Evolutionary conservation across 2,329 filamentous ascomycete species (phyloP), one percentile per base, ranked within the genome.

Genomic region (Bipolaris zeicola): DNA sequence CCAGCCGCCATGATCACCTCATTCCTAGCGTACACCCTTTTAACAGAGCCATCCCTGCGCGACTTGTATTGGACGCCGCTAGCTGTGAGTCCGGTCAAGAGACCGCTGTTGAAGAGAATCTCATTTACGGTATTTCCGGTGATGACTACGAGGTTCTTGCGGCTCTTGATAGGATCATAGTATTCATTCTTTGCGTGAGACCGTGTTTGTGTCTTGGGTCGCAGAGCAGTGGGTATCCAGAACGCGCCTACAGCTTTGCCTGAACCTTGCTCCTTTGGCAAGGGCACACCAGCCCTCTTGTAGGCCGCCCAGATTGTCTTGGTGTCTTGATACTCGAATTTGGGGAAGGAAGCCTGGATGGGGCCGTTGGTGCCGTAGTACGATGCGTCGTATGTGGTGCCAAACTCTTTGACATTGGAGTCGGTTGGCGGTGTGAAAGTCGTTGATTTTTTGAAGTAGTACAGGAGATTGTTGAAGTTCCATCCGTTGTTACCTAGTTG

Each of bases 1-100:
- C 79, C 82, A 0, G 87, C 87, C 0, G 85, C 85, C 2, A 89
- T 70, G 36, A 89, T 81, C 7, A 88, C 80, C 60, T 89, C 87
- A 14, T 55, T 60, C 13, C 47, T 60, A 1, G 70, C 69, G n/a
- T 60, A 67, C 11, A 68, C 67, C 36, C 59, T 45, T 7, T 62
- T 64, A 6, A 64, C 45, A 0, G 65, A 62, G 5, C 61, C 57
- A 47, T 66, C 65, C 3, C 49, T 51, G 1, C 63, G 60, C 2
- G 65, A 67, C n/a, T 57, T 59, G 26, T 57, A 66, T 41, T 68
- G 61, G 3, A 68, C 60, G 1, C 66, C 66, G n/a, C 50, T 67
- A 14, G 67, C 65, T 6, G 55, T 62, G 34, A 63, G 56, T 3
- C 60, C 53, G 3, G 63, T 58, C 1, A 68, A 26, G 0, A 64